Evolutionary conservation across 148 eudicot species (phyloP).

Genomic region (Camellia sinensis): DNA sequence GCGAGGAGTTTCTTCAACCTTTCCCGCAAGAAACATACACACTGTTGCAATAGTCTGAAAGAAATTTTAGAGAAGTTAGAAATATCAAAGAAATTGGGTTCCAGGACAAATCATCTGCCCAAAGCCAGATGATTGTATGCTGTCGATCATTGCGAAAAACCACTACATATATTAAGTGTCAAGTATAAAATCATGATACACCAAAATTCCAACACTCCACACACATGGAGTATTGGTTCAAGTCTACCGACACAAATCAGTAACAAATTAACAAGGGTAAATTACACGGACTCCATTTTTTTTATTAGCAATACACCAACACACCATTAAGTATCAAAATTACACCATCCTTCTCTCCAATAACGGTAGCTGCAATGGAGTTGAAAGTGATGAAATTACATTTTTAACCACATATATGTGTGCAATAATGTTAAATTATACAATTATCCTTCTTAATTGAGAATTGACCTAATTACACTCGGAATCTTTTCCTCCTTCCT

Average conservation of each 20-base stretch:
- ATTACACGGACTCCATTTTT: no score
- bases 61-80: slow-evolving; percentile 1
- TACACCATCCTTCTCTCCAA: no score
- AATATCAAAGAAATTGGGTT: slow-evolving; percentile 7
- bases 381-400: no score
- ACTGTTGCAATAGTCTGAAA: slow-evolving; percentile 93
- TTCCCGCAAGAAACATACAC: slow-evolving; percentile 99
- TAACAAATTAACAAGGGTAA: background rate
- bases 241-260: background rate
- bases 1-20: slow-evolving; percentile 99
- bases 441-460: no score
- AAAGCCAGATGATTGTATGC: background rate
- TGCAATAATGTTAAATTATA: no score
- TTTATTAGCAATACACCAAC: no score
- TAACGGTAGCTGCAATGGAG: no score
- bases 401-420: no score
- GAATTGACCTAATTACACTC: no score
- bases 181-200: background rate
- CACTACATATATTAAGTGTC: background rate
- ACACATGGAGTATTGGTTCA: background rate
- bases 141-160: background rate
- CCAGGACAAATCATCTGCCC: slow-evolving; percentile 8
- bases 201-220: background rate
- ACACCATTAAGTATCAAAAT: no score
- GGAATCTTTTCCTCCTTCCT: no score